A percentile compares a stretch with the other conserved stretches of the same genome.
Evolutionary conservation across 2,329 filamentous ascomycete species (phyloP).

Genomic region (Rutstroemia sydowiana): DNA sequence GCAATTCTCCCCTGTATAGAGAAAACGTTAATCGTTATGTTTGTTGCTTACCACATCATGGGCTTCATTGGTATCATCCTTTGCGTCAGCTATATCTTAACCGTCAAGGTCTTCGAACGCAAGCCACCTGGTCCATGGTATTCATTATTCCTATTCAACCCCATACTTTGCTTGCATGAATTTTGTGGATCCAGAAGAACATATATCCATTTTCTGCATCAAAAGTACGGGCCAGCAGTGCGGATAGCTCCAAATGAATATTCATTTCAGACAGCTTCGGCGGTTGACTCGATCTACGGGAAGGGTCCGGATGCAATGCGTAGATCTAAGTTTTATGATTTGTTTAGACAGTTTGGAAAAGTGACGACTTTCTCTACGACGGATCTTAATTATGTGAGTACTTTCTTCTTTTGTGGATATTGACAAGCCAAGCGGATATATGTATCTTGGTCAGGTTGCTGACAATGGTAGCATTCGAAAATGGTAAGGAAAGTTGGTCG

Average conservation of each 20-base stretch:
- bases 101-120: too few species aligned
- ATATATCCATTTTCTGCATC: constrained; percentile 50
- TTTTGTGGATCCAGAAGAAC: constrained; percentile 43
- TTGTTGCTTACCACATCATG: too few species aligned
- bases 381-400: too few species aligned
- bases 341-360: too few species aligned
- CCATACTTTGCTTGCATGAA: constrained; percentile 36
- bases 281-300: constrained; percentile 54
- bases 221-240: constrained; percentile 48
- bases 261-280: constrained; percentile 48
- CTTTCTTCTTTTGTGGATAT: too few species aligned
- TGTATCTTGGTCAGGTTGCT: not conserved
- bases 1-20: too few species aligned
- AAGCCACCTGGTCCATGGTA: constrained; percentile 24
- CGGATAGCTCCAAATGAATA: constrained; percentile 52
- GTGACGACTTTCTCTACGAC: too few species aligned
- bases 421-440: not conserved
- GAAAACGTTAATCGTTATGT: too few species aligned
- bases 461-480: constrained; percentile 45
- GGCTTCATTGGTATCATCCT: too few species aligned
- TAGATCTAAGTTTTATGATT: not conserved
- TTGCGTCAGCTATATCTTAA: too few species aligned
- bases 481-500: constrained; percentile 58
- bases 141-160: constrained; percentile 14
- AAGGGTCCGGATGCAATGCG: not conserved